Conservation (phyloP, 1,284 basidiomycete species). For the Cryptococcus amylolentus region DNA sequence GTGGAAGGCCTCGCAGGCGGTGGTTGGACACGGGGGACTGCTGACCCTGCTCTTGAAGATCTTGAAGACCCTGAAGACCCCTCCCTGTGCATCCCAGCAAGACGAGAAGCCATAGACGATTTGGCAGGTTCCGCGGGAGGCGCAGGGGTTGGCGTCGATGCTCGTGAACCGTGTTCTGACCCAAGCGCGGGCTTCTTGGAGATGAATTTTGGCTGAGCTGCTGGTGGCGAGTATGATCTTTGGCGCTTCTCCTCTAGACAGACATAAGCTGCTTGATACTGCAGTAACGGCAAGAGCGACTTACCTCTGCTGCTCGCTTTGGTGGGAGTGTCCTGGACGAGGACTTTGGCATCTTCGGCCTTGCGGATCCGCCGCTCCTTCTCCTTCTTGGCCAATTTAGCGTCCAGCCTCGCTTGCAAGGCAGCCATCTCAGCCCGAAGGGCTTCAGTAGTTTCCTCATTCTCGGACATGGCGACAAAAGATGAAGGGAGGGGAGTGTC, state of each 20-base stretch:
- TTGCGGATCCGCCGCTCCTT: slow-evolving; percentile 12
- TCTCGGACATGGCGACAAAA: not conserved
- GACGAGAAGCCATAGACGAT: no score
- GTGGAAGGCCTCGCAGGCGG: no score
- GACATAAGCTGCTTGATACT: not conserved
- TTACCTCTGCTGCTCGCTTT: slow-evolving; percentile 13
- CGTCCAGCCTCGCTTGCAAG: slow-evolving; percentile 23
- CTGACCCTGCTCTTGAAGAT: no score
- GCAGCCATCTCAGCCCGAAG: slow-evolving; percentile 39
- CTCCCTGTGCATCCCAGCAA: no score
- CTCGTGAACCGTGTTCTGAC: slow-evolving; percentile 60
- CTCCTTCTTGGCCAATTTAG: slow-evolving; percentile 20
- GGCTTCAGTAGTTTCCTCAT: slow-evolving; percentile 9
- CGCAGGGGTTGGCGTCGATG: slow-evolving; percentile 60
- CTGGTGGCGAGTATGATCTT: not conserved
- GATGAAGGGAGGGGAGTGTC: not conserved
- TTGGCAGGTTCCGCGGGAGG: slow-evolving; percentile 64
- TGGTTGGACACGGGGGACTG: no score
- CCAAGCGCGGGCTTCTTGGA: not conserved
- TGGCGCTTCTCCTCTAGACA: not conserved
- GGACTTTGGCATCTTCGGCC: slow-evolving; percentile 26
- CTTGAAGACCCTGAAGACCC: no score
- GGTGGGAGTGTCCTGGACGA: slow-evolving; percentile 36
- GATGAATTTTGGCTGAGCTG: not conserved
- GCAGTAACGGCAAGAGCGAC: not conserved